phyloP scores from a whole-genome alignment of 2,329 filamentous ascomycete species.

The Beauveria sp. region DNA sequence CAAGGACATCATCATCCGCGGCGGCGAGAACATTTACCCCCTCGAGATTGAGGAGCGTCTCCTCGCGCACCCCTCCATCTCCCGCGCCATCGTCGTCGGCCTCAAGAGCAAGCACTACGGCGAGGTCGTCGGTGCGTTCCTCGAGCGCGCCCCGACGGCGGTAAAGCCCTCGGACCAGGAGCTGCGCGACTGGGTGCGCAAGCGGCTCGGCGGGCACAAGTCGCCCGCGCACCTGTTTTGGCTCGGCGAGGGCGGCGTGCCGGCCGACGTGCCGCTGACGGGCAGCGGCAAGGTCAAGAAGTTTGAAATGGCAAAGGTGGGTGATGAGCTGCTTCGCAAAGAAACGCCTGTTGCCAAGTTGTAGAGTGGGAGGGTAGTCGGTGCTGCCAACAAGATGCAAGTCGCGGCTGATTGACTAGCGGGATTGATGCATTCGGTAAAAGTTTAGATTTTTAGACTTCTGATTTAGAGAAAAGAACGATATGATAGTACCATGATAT shows the following conservation, averaged over 20 bases:
- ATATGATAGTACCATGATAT: no score
- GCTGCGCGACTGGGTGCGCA: conserved; percentile 54
- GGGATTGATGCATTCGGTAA: no score
- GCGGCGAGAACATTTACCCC: conserved; percentile 67
- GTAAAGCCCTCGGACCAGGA: conserved; percentile 42
- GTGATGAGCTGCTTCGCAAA: conserved; percentile 46
- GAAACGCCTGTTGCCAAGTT: conserved; percentile 38
- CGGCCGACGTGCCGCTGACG: conserved; percentile 53
- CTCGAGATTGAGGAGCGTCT: conserved; percentile 69
- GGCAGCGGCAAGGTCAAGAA: conserved; percentile 67
- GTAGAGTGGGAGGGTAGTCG: conserved; percentile 19
- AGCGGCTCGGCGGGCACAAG: conserved; percentile 58
- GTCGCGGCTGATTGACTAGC: no score
- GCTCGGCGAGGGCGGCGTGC: conserved; percentile 56
- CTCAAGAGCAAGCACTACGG: conserved; percentile 64
- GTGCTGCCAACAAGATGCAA: neutral
- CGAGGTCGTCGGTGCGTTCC: conserved; percentile 63
- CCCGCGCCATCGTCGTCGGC: conserved; percentile 61
- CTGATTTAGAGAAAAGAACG: no score
- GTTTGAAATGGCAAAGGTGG: conserved; percentile 52
- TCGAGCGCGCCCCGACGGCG: conserved; percentile 32
- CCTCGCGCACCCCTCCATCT: conserved; percentile 53
- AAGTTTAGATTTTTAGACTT: no score
- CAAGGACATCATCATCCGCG: conserved; percentile 74
- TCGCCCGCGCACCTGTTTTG: conserved; percentile 69